These are phyloP conservation scores for Ascobolus immersus DNA, from an alignment of 495 filamentous ascomycete species.

Conservation along the genomic window DNA sequence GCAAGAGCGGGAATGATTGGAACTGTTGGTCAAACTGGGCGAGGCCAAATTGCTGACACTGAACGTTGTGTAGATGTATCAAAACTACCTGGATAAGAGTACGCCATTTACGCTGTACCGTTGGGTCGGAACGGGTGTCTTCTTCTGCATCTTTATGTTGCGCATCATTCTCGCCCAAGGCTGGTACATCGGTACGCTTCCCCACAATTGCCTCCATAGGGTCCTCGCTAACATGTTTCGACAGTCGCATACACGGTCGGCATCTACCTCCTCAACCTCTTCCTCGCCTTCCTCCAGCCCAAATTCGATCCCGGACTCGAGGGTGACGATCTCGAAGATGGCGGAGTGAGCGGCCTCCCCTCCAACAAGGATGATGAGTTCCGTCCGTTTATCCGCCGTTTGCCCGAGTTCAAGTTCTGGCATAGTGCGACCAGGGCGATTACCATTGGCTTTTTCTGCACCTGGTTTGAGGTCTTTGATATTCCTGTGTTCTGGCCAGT, in stretches of 20 bases:
- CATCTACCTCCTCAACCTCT: slow-evolving; percentile 97
- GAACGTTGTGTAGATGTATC: slow-evolving; percentile 52
- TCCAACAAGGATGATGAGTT: slow-evolving; percentile 95
- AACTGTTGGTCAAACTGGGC: slow-evolving; percentile 1
- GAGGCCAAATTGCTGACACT: slow-evolving; percentile 9
- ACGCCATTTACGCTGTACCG: slow-evolving; percentile 70
- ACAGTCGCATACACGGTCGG: slow-evolving; percentile 89
- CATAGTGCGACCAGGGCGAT: slow-evolving; percentile 76
- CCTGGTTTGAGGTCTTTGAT: slow-evolving; percentile 80
- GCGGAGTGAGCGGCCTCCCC: slow-evolving; percentile 49
- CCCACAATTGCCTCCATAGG: neutral
- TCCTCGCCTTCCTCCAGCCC: slow-evolving; percentile 92
- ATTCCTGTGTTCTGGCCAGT: slow-evolving; percentile 98
- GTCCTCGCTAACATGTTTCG: neutral
- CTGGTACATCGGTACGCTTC: slow-evolving; percentile 79
- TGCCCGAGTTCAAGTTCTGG: slow-evolving; percentile 99
- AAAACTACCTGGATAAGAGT: slow-evolving; percentile 76
- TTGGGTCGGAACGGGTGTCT: slow-evolving; percentile 55
- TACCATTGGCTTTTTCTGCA: slow-evolving; percentile 58
- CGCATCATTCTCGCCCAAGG: slow-evolving; percentile 78
- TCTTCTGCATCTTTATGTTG: slow-evolving; percentile 58
- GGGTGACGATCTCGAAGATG: slow-evolving; percentile 88
- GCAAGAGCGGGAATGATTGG: neutral
- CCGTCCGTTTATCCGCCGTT: slow-evolving; percentile 77
- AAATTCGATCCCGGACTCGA: slow-evolving; percentile 98